Percentiles rank a stretch among this genome's conserved stretches.
phyloP scores from a whole-genome alignment of 1,284 basidiomycete species.

The Papiliotrema fonsecae region DNA sequence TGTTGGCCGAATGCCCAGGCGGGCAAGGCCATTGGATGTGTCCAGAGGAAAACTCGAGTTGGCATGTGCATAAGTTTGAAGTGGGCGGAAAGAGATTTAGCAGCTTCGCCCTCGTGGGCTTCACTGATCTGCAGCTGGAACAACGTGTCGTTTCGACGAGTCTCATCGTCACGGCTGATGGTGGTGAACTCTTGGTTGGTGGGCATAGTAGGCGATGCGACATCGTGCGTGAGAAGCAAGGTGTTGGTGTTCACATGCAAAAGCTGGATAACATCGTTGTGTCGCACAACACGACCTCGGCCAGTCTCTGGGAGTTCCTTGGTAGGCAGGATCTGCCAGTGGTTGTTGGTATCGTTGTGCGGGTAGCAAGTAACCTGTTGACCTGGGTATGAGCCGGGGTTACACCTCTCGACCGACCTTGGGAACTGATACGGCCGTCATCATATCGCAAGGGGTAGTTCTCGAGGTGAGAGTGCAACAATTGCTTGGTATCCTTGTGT shows the following conservation, averaged over 20 bases:
- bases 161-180: conserved; percentile 61
- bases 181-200: conserved; percentile 99
- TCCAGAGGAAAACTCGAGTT: conserved; percentile 92
- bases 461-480: conserved; percentile 87
- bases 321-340: conserved; percentile 93
- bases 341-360: conserved; percentile 67
- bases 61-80: conserved; percentile 83
- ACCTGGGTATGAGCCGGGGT: conserved; percentile 50
- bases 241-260: conserved; percentile 81
- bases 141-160: conserved; percentile 76
- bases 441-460: conserved; percentile 90
- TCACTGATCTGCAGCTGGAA: conserved; percentile 73
- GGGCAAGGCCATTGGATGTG: conserved; percentile 74
- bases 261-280: conserved; percentile 84
- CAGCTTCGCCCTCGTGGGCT: conserved; percentile 67
- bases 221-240: conserved; percentile 88
- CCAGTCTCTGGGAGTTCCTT: conserved; percentile 84
- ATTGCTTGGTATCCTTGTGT: conserved; percentile 90
- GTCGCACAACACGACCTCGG: conserved; percentile 78
- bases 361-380: conserved; percentile 99
- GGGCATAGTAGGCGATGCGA: conserved; percentile 92
- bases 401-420: conserved; percentile 56
- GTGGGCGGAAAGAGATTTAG: conserved; percentile 87
- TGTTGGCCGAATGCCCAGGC: conserved; percentile 98
- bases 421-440: conserved; percentile 90